Evolutionary conservation across 495 filamentous ascomycete genomes (phyloP).

Genomic region (Entonaema liquescens): DNA sequence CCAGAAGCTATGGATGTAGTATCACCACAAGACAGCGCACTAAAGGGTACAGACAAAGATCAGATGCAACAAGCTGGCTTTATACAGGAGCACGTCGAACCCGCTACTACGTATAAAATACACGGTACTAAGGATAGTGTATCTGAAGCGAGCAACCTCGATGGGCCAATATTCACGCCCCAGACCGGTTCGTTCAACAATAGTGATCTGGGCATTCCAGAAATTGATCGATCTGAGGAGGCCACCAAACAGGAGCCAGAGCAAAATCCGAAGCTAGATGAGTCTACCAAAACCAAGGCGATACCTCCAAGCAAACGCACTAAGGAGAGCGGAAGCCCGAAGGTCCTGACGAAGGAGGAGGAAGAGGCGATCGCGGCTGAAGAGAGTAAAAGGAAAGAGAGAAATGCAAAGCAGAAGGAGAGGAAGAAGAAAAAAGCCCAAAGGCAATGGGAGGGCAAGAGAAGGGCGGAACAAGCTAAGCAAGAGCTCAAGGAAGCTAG

Average conservation of each 20-base stretch:
- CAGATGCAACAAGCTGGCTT: neutral
- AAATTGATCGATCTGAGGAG: neutral
- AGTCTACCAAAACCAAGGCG: neutral
- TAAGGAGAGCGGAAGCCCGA: neutral
- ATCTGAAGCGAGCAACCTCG: neutral
- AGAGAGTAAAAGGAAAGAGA: constrained; percentile 7
- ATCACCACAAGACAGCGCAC: neutral
- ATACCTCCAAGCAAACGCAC: neutral
- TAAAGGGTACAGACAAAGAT: neutral
- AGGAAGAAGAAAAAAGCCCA: constrained; percentile 11
- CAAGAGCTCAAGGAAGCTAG: constrained; percentile 15
- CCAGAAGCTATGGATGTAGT: neutral
- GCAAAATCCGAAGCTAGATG: neutral
- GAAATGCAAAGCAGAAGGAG: neutral
- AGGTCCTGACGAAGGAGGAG: neutral
- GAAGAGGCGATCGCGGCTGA: neutral
- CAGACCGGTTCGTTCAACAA: neutral
- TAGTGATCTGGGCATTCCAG: neutral
- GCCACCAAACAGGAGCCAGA: neutral
- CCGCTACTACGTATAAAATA: neutral
- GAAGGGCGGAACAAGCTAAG: constrained; percentile 9
- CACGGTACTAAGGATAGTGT: neutral
- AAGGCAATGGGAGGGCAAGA: constrained; percentile 11
- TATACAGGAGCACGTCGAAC: neutral
- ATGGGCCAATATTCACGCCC: neutral